Percentiles rank a stretch among this genome's conserved stretches.
These are phyloP conservation scores for Wickerhamiella azyma DNA, from an alignment of 805 yeast genomes.

Conservation along the genomic window DNA sequence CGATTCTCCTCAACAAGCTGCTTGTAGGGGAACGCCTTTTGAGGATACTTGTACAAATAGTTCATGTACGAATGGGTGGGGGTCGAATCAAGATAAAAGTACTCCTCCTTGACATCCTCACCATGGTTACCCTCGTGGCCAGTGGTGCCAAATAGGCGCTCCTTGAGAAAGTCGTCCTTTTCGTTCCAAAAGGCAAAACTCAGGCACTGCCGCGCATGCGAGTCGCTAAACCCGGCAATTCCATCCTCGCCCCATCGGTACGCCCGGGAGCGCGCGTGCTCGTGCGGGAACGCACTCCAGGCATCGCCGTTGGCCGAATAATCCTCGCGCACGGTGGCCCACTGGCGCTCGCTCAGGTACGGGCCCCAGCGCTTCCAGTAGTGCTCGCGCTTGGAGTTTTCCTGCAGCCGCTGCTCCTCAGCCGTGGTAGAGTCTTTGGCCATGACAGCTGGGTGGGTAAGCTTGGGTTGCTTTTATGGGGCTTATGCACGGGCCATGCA, in stretches of 20 bases:
- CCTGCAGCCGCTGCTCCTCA: conserved; percentile 32
- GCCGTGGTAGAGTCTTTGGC: conserved; percentile 12
- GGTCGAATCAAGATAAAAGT: conserved; percentile 73
- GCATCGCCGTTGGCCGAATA: conserved; percentile 79
- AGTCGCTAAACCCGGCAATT: conserved; percentile 75
- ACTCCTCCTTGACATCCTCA: conserved; percentile 65
- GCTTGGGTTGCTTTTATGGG: no score
- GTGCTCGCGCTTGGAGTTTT: conserved; percentile 29
- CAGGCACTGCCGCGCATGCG: conserved; percentile 61
- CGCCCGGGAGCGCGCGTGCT: conserved; percentile 63
- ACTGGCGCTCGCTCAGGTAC: conserved; percentile 72
- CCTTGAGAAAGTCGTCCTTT: conserved; percentile 71
- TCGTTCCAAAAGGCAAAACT: conserved; percentile 90
- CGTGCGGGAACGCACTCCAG: conserved; percentile 80
- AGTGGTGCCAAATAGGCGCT: conserved; percentile 74
- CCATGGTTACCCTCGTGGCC: conserved; percentile 94
- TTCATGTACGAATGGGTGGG: conserved; percentile 91
- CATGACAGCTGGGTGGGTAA: no score
- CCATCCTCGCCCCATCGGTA: conserved; percentile 97
- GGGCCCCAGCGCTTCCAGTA: conserved; percentile 91
- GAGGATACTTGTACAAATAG: conserved; percentile 87
- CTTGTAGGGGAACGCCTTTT: conserved; percentile 66
- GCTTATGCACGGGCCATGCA: no score
- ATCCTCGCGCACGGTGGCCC: conserved; percentile 66
- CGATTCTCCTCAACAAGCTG: conserved; percentile 55